Conservation (phyloP, 1,284 basidiomycete genomes). For the Apiotrichum sp. region DNA sequence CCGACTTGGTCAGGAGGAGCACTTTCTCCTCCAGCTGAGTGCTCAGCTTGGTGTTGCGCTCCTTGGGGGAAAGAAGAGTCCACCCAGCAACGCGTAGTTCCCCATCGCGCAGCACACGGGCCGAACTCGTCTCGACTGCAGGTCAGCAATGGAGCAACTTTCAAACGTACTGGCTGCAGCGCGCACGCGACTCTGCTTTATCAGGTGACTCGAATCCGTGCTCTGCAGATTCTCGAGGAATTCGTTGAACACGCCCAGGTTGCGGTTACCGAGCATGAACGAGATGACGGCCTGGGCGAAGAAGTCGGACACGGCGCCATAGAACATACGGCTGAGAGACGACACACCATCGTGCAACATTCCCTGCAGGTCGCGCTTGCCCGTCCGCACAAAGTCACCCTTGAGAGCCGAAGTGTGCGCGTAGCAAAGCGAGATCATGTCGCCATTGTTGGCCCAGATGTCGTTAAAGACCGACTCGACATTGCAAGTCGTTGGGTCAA, state of each 20-base stretch:
- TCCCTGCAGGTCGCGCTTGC: slow-evolving; percentile 83
- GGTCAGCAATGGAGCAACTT: slow-evolving; percentile 14
- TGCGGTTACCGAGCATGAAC: slow-evolving; percentile 78
- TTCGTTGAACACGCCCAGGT: slow-evolving; percentile 77
- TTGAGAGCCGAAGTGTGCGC: slow-evolving; percentile 59
- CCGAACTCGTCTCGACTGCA: slow-evolving; percentile 68
- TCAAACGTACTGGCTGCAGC: slow-evolving; percentile 62
- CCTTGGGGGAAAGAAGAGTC: slow-evolving; percentile 82
- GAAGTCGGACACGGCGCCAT: slow-evolving; percentile 73
- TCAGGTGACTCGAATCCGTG: slow-evolving; percentile 80
- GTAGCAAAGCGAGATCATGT: slow-evolving; percentile 52
- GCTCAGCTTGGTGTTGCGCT: slow-evolving; percentile 63
- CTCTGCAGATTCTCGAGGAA: slow-evolving; percentile 79
- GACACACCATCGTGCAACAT: slow-evolving; percentile 87
- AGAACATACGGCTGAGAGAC: slow-evolving; percentile 66
- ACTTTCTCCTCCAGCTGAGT: slow-evolving; percentile 89
- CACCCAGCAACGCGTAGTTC: slow-evolving; percentile 78
- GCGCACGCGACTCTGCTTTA: slow-evolving; percentile 77
- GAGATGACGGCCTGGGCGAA: slow-evolving; percentile 93
- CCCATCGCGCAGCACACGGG: slow-evolving; percentile 70
- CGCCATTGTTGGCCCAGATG: slow-evolving; percentile 67
- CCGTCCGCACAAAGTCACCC: slow-evolving; percentile 95
- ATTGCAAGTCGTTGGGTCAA: slow-evolving; percentile 44
- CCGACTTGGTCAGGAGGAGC: slow-evolving; percentile 62
- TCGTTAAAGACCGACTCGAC: slow-evolving; percentile 81